These are phyloP conservation scores for Penicillium paxilli DNA, from an alignment of 495 filamentous ascomycete species.

Conservation along the genomic window DNA sequence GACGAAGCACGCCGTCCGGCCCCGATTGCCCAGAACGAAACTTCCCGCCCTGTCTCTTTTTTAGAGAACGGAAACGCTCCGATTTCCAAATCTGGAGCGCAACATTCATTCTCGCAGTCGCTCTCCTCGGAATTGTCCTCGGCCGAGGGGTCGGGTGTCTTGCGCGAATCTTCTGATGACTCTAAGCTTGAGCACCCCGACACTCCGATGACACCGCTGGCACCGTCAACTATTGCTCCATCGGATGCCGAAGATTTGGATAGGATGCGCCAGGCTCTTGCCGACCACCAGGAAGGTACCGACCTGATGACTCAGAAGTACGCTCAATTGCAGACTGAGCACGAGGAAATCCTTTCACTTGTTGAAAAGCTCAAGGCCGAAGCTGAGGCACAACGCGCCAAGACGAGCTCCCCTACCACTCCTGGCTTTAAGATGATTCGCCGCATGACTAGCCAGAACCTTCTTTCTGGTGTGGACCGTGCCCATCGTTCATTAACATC, in stretches of 20 bases:
- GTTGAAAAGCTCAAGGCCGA: conserved; percentile 89
- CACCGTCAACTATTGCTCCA: conserved; percentile 20
- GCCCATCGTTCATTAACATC: conserved; percentile 90
- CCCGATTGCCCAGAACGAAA: conserved; percentile 44
- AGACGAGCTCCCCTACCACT: conserved; percentile 62
- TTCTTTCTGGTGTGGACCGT: conserved; percentile 79
- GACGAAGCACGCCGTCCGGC: conserved; percentile 77
- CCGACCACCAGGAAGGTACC: conserved; percentile 76
- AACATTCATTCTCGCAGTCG: conserved; percentile 87
- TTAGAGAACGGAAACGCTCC: conserved; percentile 76
- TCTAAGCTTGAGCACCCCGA: conserved; percentile 26
- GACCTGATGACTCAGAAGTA: conserved; percentile 73
- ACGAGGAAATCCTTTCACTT: conserved; percentile 76
- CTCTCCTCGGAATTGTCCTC: conserved; percentile 96
- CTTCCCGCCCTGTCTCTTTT: conserved; percentile 83
- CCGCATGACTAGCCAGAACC: conserved; percentile 89
- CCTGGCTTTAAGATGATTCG: conserved; percentile 70
- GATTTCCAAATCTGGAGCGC: conserved; percentile 72
- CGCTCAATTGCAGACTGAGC: conserved; percentile 74
- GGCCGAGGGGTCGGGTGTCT: conserved; percentile 78
- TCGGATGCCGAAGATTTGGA: conserved; percentile 64
- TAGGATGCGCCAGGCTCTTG: conserved; percentile 63
- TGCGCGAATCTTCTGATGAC: conserved; percentile 60
- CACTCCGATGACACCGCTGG: conserved; percentile 17
- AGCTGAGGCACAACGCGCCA: conserved; percentile 76